Evolutionary conservation across 2,329 filamentous ascomycete genomes (phyloP), one percentile per base, ranked within the genome.

Genomic region (Fusarium bulbicola): DNA sequence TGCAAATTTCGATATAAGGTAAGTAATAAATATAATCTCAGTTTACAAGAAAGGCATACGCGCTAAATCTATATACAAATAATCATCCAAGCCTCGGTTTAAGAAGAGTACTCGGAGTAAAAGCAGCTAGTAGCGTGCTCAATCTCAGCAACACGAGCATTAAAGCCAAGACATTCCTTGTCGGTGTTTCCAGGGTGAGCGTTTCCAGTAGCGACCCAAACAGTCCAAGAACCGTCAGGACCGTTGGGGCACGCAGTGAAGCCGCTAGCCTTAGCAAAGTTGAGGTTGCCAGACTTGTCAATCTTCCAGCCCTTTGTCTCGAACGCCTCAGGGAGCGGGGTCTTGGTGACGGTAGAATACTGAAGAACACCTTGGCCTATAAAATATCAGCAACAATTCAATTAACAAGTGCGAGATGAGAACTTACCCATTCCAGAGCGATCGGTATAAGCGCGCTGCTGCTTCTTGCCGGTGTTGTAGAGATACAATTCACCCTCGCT

Each of bases 391-490:
- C 16, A 12, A 20, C 26, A 5, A 26, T 40, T 10, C 11, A 21
- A 16, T 7, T 12, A 1, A 1, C 3, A 6, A 10, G 7, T 9
- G 14, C 11, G 0, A 15, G 3, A 13, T 6, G 4, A 16, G 15
- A 16, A 72, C 84, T 46, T 85, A 85, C 87, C 88, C 87, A 90
- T 90, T 76, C 87, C 88, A 32, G 87, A 89, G 47, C 86, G 86
- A 79, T 91, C 88, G 40, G 85, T 86, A 70, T 78, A 90, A 62
- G 88, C 65, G 74, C 86, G 80, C 82, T 91, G 89, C 20, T 65
- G 61, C 20, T 81, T 79, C 40, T 77, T 81, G 9, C 80, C 82
- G 24, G 75, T 74, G 39, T 83, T 73, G 71, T 84, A 89, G 28
- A 91, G 83, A 77, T 79, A 85, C 21, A 89, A 81, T 36, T 81